Conservation (phyloP, 139 green algal species). For the Pseudopediastrum boryanum region DNA sequence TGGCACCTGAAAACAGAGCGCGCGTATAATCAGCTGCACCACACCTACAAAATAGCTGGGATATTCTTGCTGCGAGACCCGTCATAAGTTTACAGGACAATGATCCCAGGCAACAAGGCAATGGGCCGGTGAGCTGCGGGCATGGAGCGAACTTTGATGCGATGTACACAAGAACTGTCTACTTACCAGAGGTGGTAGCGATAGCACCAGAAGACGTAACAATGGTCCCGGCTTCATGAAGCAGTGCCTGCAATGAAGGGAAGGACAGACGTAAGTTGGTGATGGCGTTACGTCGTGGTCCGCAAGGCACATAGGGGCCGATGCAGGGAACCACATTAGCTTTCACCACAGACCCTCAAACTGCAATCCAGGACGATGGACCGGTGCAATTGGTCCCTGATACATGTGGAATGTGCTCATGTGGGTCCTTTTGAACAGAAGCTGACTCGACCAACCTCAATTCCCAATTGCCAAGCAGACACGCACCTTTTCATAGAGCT, state of each 20-base stretch:
- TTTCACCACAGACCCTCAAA: too few relatives aligned
- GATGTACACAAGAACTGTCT: background rate
- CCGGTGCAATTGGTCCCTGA: background rate
- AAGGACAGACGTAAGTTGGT: too few relatives aligned
- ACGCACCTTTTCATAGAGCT: conserved; percentile 69
- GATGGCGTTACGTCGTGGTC: too few relatives aligned
- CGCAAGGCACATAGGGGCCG: too few relatives aligned
- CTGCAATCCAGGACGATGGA: too few relatives aligned
- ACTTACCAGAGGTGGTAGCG: conserved; percentile 67
- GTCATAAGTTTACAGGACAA: background rate
- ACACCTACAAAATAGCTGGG: background rate
- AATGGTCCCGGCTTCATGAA: conserved; percentile 75
- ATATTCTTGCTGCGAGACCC: background rate
- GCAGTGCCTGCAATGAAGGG: conserved; percentile 51
- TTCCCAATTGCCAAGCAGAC: too few relatives aligned
- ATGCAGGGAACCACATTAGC: background rate
- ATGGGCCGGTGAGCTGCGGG: background rate
- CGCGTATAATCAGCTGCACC: too few relatives aligned
- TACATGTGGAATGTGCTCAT: background rate
- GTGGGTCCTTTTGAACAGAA: too few relatives aligned
- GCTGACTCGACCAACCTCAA: too few relatives aligned
- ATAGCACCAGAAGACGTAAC: conserved; percentile 77
- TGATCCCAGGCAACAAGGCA: background rate
- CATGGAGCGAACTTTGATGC: background rate
- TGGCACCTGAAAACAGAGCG: conserved; percentile 64